Conservation (phyloP, 169 alveolate genomes). For the Eimeria praecox region DNA sequence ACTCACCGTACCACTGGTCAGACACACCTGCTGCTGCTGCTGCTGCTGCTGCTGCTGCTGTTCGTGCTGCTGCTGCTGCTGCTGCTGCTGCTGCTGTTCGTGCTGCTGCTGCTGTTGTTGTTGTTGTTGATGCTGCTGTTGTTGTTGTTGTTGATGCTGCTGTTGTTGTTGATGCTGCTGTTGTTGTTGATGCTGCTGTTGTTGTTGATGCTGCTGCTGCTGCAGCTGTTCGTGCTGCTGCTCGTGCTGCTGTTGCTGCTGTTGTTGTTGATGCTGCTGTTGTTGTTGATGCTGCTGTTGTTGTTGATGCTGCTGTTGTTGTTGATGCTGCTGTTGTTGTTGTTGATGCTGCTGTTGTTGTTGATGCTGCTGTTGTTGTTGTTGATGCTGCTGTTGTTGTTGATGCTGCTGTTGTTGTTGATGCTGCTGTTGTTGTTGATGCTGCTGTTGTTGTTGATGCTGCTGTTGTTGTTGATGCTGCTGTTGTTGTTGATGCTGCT, state of each 20-base stretch:
- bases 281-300: too few species aligned
- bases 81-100: background rate
- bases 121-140: too few species aligned
- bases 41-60: constrained; percentile 19
- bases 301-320: background rate
- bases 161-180: background rate
- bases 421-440: too few species aligned
- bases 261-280: too few species aligned
- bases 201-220: too few species aligned
- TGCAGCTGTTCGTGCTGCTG: background rate
- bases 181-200: background rate
- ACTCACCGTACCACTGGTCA: constrained; percentile 74
- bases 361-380: too few species aligned
- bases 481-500: background rate
- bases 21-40: constrained; percentile 7
- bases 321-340: constrained; percentile 17
- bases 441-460: background rate
- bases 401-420: background rate
- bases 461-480: background rate
- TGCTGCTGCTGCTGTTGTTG: too few species aligned
- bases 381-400: too few species aligned
- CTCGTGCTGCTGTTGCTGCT: too few species aligned
- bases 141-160: too few species aligned
- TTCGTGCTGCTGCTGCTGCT: background rate
- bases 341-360: background rate